Base-by-base conservation (phyloP, 331 rosid genomes). In the Rosa hybrid region DNA sequence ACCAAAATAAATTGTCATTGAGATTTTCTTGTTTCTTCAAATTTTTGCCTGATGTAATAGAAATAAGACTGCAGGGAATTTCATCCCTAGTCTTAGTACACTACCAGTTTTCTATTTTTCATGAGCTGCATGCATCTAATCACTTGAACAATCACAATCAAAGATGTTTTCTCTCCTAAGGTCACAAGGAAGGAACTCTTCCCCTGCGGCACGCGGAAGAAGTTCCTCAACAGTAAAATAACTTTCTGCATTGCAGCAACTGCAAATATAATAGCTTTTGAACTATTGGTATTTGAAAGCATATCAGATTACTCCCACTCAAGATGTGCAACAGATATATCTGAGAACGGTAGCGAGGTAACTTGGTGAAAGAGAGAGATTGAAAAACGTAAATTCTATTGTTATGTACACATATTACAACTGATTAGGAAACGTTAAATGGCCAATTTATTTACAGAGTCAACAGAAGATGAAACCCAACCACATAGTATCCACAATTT, bases 361-460 rank as follows among this genome's bases (percentile, higher is more conserved):
- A 86, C 83, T 71, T 70, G 21, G 7, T 3, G 6, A 44, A 3
- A 76, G 48, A 83, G 38, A 38, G 57, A 54, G 75, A 50, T 12
- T 59, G 41, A 69, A 20, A 10, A 20, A 14, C 23, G 82, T 8
- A 78, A 34, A 84, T 71, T 77, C 88, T 85, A 83, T 86, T 86
- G 88, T 91, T 82, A 68, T 68, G 72, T 91, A 93, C 94, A 93
- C 94, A 86, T 53, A 78, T 79, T 75, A 74, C 59, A 84, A 82
- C 83, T 84, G 84, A 82, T 85, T 88, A 87, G 78, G 79, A 82
- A 82, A 87, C 77, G 69, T 20, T 76, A 76, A 48, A 42, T 63
- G 46, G 69, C 77, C 77, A 69, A 14, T 79, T 86, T 86, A 90
- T 91, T 91, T 89, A 93, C 98, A 93, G 64, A 78, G 89, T 83